phyloP scores from a whole-genome alignment of 129 eudicot species.

The Silybum marianum region DNA sequence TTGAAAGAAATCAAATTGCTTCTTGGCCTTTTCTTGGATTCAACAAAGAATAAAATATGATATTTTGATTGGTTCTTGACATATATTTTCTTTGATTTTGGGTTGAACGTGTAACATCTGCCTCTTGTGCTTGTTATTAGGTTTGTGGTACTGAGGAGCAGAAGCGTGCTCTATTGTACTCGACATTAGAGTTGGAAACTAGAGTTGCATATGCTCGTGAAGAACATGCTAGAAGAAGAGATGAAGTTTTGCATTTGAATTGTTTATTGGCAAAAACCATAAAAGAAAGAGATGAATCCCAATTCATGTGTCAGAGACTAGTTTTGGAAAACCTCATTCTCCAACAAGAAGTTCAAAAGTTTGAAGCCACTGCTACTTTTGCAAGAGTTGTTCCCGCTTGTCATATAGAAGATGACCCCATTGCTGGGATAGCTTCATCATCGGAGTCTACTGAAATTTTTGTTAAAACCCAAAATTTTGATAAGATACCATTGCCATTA shows the following conservation, averaged over 20 bases:
- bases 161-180: constrained; percentile 49
- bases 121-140: neutral
- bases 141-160: constrained; percentile 30
- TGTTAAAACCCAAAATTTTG: constrained; percentile 15
- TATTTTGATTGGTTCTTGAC: neutral
- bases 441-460: constrained; percentile 38
- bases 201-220: constrained; percentile 46
- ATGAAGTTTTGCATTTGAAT: constrained; percentile 49
- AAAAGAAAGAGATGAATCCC: constrained; percentile 56
- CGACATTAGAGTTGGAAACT: constrained; percentile 53
- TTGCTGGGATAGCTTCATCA: constrained; percentile 24
- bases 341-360: constrained; percentile 37
- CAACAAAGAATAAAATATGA: neutral
- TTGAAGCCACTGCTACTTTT: constrained; percentile 17
- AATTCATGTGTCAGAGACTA: constrained; percentile 41
- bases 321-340: constrained; percentile 41
- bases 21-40: neutral
- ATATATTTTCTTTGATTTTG: neutral
- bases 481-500: neutral
- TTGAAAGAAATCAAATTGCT: neutral
- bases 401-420: constrained; percentile 23
- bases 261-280: constrained; percentile 33
- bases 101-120: neutral
- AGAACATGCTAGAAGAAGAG: constrained; percentile 54
- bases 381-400: constrained; percentile 18